phyloP scores from a whole-genome alignment of 192 early-diverging fungal species.

The Coemansia sp. region DNA sequence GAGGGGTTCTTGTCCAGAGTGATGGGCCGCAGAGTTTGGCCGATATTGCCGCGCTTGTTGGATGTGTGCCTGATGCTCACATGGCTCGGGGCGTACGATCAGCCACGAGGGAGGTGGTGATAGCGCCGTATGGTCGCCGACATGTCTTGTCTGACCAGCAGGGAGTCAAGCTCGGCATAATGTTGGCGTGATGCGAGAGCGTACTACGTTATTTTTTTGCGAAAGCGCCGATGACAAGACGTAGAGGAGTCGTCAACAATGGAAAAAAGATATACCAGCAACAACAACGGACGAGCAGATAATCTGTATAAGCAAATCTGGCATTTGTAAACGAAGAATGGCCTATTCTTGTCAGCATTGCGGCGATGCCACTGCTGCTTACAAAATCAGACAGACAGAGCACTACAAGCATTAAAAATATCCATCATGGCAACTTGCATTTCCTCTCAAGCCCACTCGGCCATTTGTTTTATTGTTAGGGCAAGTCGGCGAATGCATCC shows the following conservation, averaged over 20 bases:
- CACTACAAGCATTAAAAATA: no score
- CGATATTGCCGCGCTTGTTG: not conserved
- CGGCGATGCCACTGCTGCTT: not conserved
- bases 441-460: no score
- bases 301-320: not conserved
- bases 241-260: not conserved
- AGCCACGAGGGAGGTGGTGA: not conserved
- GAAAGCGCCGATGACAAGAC: not conserved
- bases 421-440: no score
- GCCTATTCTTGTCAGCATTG: not conserved
- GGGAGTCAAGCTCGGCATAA: not conserved
- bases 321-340: no score
- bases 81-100: not conserved
- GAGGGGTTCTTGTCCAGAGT: not conserved
- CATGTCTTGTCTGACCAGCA: not conserved
- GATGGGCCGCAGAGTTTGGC: not conserved
- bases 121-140: no score
- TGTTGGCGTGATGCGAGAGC: not conserved
- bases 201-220: not conserved
- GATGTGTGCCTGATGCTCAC: constrained; percentile 1
- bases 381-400: no score
- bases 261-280: no score
- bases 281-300: not conserved
- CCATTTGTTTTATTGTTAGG: no score
- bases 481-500: no score